Conservation (phyloP, 2,329 filamentous ascomycete species). For the Curvularia eragrostidis region DNA sequence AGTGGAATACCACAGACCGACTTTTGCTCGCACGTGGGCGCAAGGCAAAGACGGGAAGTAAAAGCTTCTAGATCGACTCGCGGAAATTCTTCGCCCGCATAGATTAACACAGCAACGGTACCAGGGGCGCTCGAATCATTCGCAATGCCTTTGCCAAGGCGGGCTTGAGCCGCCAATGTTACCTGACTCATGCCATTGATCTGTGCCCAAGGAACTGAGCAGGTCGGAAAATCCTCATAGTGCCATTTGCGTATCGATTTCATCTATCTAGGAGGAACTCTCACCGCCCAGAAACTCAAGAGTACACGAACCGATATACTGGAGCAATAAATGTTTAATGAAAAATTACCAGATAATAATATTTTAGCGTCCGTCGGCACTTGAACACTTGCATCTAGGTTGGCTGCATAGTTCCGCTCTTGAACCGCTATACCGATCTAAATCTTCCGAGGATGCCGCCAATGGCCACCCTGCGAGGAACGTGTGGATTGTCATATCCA, state of each 20-base stretch:
- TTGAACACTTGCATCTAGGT: neutral
- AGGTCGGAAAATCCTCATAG: neutral
- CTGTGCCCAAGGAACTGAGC: neutral
- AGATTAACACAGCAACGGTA: slow-evolving; percentile 6
- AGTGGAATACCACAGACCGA: neutral
- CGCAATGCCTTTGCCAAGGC: slow-evolving; percentile 6
- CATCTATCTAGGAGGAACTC: neutral
- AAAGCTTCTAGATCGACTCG: slow-evolving; percentile 5
- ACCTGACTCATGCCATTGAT: neutral
- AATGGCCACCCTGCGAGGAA: neutral
- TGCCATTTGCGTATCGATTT: neutral
- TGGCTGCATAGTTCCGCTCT: neutral
- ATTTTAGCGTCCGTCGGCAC: neutral
- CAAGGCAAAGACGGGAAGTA: slow-evolving; percentile 1
- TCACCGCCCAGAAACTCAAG: neutral
- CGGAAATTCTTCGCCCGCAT: slow-evolving; percentile 10
- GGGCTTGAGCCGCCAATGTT: slow-evolving; percentile 1
- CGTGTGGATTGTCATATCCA: neutral
- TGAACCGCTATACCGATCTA: neutral
- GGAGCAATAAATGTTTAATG: neutral
- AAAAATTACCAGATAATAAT: neutral
- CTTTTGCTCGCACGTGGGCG: neutral
- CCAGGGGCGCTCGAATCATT: neutral
- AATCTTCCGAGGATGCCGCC: neutral
- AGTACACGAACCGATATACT: too few relatives aligned